Conservation (phyloP, 169 alveolate species). For the Besnoitia besnoiti region DNA sequence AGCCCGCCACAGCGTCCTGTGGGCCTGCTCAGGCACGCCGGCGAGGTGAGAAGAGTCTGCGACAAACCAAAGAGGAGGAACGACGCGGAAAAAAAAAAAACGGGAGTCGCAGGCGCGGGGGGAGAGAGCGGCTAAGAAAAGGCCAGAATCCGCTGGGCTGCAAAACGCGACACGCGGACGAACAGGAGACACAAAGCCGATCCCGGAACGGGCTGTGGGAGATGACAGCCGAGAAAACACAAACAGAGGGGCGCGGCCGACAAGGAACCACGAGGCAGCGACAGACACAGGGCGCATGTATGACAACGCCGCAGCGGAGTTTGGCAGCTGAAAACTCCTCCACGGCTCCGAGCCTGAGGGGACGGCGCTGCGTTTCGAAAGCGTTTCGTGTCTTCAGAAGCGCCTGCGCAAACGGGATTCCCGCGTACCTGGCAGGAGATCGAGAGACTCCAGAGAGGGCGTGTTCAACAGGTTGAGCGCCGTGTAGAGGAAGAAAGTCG, state of each 20-base stretch:
- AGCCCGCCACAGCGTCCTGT: neutral
- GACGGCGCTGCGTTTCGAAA: too few species aligned
- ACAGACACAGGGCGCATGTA: too few species aligned
- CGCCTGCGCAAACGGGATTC: neutral
- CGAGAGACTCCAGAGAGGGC: neutral
- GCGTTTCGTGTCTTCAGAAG: too few species aligned
- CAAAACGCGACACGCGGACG: too few species aligned
- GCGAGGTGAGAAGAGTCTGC: neutral
- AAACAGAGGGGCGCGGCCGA: too few species aligned
- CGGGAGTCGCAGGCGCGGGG: neutral
- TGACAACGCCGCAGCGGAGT: too few species aligned
- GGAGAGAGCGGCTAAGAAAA: neutral
- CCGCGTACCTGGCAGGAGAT: slow-evolving; percentile 11
- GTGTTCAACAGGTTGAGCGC: slow-evolving; percentile 3
- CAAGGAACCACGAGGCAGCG: too few species aligned
- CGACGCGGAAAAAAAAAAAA: neutral
- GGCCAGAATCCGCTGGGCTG: neutral
- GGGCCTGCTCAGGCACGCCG: neutral
- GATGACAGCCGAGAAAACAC: too few species aligned
- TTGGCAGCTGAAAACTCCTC: too few species aligned
- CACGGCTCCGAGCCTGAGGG: too few species aligned
- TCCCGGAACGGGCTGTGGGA: too few species aligned
- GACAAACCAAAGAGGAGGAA: neutral
- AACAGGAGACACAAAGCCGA: too few species aligned
- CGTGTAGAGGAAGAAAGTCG: slow-evolving; percentile 17